A percentile compares a stretch with the other conserved stretches of the same genome.
Evolutionary conservation across 176 grass and related monocot species (phyloP).

Genomic region (Rhipidocladum racemiflorum): DNA sequence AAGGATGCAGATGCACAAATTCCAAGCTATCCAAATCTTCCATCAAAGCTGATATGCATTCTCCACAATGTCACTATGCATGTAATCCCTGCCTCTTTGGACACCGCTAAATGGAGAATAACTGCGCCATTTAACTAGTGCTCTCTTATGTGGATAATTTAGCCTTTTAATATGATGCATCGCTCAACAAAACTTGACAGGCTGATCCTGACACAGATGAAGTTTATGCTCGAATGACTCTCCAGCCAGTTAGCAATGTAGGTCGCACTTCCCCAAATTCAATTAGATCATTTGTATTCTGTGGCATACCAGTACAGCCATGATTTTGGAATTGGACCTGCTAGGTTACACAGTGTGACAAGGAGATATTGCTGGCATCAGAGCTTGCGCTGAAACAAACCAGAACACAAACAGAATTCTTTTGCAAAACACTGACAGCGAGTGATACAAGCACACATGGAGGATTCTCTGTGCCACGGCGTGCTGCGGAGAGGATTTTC

Average conservation of each 20-base stretch:
- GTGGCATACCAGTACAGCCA: background rate
- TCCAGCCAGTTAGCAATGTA: constrained; percentile 74
- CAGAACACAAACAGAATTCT: constrained; percentile 61
- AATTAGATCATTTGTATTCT: constrained; percentile 19
- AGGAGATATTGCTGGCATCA: constrained; percentile 56
- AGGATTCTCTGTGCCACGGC: constrained; percentile 78
- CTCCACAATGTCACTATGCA: constrained; percentile 62
- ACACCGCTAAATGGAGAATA: background rate
- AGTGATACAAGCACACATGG: constrained; percentile 92
- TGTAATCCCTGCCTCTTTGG: constrained; percentile 43
- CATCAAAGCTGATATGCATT: constrained; percentile 69
- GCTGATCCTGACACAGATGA: constrained; percentile 79
- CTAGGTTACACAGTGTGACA: constrained; percentile 54
- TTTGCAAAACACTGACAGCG: constrained; percentile 79
- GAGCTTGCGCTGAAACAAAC: constrained; percentile 61
- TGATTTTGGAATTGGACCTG: constrained; percentile 33
- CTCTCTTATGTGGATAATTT: background rate
- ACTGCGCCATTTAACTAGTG: background rate
- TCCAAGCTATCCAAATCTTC: constrained; percentile 80
- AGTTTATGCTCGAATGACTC: constrained; percentile 78
- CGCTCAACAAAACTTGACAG: constrained; percentile 42
- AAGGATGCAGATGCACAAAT: constrained; percentile 63
- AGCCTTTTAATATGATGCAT: background rate
- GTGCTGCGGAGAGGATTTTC: constrained; percentile 69
- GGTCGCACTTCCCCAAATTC: constrained; percentile 34